phyloP scores from a whole-genome alignment of 805 yeast species.

The Wickerhamiella alocasiicola region DNA sequence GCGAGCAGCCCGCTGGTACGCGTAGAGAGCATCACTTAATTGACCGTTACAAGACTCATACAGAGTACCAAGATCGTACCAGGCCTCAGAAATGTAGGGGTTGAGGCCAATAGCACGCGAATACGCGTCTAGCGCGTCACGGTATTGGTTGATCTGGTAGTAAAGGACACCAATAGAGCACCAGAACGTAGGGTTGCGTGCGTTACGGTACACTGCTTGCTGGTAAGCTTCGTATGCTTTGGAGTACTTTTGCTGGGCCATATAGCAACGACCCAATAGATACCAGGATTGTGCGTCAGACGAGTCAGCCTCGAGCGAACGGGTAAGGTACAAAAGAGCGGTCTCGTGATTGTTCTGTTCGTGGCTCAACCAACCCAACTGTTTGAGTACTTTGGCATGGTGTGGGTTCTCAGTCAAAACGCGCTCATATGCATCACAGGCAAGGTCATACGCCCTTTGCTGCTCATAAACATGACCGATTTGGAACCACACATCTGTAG shows the following conservation, averaged over 20 bases:
- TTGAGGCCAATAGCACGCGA: constrained; percentile 91
- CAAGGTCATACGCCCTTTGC: constrained; percentile 80
- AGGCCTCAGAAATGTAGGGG: constrained; percentile 92
- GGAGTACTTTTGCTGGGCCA: constrained; percentile 89
- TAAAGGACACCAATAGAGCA: constrained; percentile 89
- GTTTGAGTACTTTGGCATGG: constrained; percentile 93
- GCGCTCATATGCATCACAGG: constrained; percentile 89
- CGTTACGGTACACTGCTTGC: constrained; percentile 94
- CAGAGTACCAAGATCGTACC: constrained; percentile 96
- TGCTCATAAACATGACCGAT: constrained; percentile 92
- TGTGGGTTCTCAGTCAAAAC: constrained; percentile 81
- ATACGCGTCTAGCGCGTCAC: constrained; percentile 96
- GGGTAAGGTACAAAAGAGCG: constrained; percentile 70
- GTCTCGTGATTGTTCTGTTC: constrained; percentile 58
- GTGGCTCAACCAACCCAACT: constrained; percentile 88
- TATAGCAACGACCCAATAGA: constrained; percentile 89
- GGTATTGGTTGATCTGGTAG: constrained; percentile 89
- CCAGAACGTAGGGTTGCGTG: constrained; percentile 97
- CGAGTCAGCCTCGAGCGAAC: constrained; percentile 79
- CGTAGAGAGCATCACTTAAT: constrained; percentile 87
- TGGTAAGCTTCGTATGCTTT: constrained; percentile 98
- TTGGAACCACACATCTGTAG: constrained; percentile 97
- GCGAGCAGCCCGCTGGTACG: constrained; percentile 91
- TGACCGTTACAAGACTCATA: constrained; percentile 97
- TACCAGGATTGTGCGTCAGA: constrained; percentile 97